A percentile compares a stretch with the other conserved stretches of the same genome.
phyloP scores from a whole-genome alignment of 2,329 filamentous ascomycete genomes.

The Pseudocercospora ulei region DNA sequence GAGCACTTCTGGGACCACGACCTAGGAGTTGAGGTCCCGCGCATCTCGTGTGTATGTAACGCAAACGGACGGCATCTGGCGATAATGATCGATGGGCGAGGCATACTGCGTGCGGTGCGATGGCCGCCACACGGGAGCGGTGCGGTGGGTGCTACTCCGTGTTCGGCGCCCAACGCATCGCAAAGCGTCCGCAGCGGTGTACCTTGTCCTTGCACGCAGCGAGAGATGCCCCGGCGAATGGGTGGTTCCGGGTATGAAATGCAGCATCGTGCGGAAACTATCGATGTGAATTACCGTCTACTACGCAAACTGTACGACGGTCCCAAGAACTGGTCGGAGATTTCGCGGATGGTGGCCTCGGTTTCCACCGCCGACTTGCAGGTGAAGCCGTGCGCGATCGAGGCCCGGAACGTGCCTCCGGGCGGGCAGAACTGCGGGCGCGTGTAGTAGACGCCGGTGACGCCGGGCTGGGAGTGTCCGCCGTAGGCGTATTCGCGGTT shows the following conservation, averaged over 20 bases:
- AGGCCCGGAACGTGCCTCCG: conserved; percentile 64
- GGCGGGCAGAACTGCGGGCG: conserved; percentile 59
- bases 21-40: conserved; percentile 10
- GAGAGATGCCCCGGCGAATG: neutral
- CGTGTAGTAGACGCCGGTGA: conserved; percentile 78
- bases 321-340: conserved; percentile 63
- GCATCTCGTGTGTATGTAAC: neutral
- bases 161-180: neutral
- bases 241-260: neutral
- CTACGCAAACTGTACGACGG: conserved; percentile 61
- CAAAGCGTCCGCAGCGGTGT: neutral
- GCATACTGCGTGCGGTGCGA: neutral
- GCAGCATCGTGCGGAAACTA: conserved; percentile 3
- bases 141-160: neutral
- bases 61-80: neutral
- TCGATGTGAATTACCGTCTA: conserved; percentile 5
- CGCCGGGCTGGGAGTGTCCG: conserved; percentile 59
- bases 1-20: conserved; percentile 17
- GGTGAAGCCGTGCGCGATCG: conserved; percentile 71
- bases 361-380: conserved; percentile 60
- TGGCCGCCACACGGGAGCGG: neutral
- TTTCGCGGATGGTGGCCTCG: conserved; percentile 56
- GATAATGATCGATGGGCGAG: neutral
- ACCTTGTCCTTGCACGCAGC: too few species aligned
- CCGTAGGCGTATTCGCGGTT: conserved; percentile 76